Base-by-base conservation (phyloP, 352 stramenopile species). In the Achlya hypogyna region DNA sequence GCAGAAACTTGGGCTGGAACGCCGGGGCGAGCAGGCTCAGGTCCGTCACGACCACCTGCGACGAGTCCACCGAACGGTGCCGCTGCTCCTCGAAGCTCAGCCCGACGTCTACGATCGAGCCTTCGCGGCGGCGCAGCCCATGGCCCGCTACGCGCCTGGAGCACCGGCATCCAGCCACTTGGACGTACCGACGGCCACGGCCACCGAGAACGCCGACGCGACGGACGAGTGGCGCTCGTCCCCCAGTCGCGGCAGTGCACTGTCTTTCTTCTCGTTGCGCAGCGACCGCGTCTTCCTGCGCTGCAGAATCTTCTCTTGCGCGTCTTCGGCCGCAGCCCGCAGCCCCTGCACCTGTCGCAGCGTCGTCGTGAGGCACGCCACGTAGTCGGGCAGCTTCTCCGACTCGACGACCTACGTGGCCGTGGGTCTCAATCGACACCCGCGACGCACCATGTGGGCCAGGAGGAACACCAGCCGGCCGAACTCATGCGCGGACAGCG, bases 351-450 rank as follows among this genome's bases (percentile, higher is more conserved):
- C 83, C 63, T 82, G 86, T 27, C 67, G 47, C 29, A 92, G 75
- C 0, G 79, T 91, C 35, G 90, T 76, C 25, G 89, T 75, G 28
- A 91, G 88, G 68, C 90, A 93, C 5, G 75, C 62, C 6, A 92
- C 73, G 65, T 93, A 93, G 59, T 90, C 83, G 23, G 69, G 74
- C 6, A 93, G 53, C 0, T 78, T 71, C 62, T 89, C 83, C 28
- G 77, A 88, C 47, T 75, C 72, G 18, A 81, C 91, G 79, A 90
- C 87, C 81, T 93, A 71, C 10, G 23, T 31, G 28, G 47, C 20
- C 22, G 54, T 27, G 20, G 22, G 28, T 40, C 20, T 32, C 42
- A 49, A 58, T 35, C 22, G 51, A 12, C 27, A 18, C 18, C 8
- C 5, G 9, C 27, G 34, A 62, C 70, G 58, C 78, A 91, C 84